A percentile compares a stretch with the other conserved stretches of the same genome.
Evolutionary conservation across 1,284 basidiomycete genomes (phyloP).

Genomic region (Ganoderma leucocontextum): DNA sequence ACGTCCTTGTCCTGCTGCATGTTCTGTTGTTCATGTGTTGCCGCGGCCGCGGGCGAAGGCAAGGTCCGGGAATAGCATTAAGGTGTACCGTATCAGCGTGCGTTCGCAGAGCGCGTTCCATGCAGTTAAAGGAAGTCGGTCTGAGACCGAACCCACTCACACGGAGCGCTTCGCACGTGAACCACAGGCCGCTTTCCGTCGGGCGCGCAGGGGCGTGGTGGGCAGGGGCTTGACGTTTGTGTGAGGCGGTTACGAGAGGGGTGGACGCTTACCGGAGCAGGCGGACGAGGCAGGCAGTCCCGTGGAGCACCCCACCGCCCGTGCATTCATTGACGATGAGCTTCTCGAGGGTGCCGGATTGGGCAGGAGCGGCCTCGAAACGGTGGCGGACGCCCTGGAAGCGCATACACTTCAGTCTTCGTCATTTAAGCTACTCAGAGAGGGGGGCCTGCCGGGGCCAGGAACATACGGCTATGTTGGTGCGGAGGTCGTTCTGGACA

Average conservation of each 20-base stretch:
- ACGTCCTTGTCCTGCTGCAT: conserved; percentile 74
- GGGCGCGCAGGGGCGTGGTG: conserved; percentile 52
- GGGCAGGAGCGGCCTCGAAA: conserved; percentile 61
- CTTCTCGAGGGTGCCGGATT: conserved; percentile 80
- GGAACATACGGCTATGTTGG: conserved; percentile 80
- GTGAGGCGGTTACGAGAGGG: conserved; percentile 39
- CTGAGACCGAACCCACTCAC: conserved; percentile 26
- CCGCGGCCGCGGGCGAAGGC: neutral
- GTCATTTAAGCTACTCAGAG: conserved; percentile 2
- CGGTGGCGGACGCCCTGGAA: conserved; percentile 82
- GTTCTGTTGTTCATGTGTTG: conserved; percentile 42
- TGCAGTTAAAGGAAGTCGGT: conserved; percentile 9
- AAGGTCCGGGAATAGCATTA: conserved; percentile 9
- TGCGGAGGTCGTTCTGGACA: conserved; percentile 90
- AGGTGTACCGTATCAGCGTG: conserved; percentile 15
- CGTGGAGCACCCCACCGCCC: conserved; percentile 56
- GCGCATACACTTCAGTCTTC: conserved; percentile 1
- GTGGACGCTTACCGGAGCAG: conserved; percentile 71
- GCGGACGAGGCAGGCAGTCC: conserved; percentile 77
- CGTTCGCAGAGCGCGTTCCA: conserved; percentile 24
- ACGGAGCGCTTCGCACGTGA: conserved; percentile 84
- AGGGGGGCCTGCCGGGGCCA: neutral
- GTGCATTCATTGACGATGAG: conserved; percentile 73
- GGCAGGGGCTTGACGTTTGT: conserved; percentile 27
- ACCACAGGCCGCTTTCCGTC: conserved; percentile 76